These are phyloP conservation scores for Paramyrothecium roridum DNA, from an alignment of 2,329 filamentous ascomycete genomes.

Conservation along the genomic window DNA sequence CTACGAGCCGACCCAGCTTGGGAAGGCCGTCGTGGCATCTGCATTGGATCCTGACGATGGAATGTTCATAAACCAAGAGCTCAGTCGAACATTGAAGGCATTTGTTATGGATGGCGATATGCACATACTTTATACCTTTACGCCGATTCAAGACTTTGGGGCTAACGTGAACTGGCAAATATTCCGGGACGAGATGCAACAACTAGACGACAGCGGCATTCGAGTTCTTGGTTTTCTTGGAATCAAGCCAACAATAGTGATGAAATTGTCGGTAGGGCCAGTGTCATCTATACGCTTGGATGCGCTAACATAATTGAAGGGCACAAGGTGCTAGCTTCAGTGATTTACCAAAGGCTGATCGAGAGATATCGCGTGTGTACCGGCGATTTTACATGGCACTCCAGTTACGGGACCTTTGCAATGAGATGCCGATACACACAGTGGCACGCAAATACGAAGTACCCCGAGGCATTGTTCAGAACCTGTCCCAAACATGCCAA, in stretches of 20 bases:
- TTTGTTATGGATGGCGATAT: constrained; percentile 82
- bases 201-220: constrained; percentile 67
- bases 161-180: constrained; percentile 67
- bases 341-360: constrained; percentile 59
- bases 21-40: constrained; percentile 69
- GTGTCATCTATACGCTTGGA: background rate
- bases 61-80: constrained; percentile 67
- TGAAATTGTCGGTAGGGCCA: constrained; percentile 53
- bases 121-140: constrained; percentile 76
- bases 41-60: constrained; percentile 73
- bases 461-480: constrained; percentile 69
- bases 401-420: constrained; percentile 75
- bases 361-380: constrained; percentile 61
- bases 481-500: constrained; percentile 69
- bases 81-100: constrained; percentile 62
- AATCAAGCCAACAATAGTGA: constrained; percentile 63
- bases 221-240: constrained; percentile 67
- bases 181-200: constrained; percentile 68
- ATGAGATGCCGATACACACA: constrained; percentile 67
- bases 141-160: constrained; percentile 60
- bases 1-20: constrained; percentile 62
- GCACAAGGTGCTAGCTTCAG: constrained; percentile 64
- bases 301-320: constrained; percentile 37
- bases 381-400: constrained; percentile 72
- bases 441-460: constrained; percentile 70